A percentile compares a stretch with the other conserved stretches of the same genome.
These are phyloP conservation scores for Aspergillus terreus DNA, from an alignment of 2,329 filamentous ascomycete genomes.

Conservation along the genomic window DNA sequence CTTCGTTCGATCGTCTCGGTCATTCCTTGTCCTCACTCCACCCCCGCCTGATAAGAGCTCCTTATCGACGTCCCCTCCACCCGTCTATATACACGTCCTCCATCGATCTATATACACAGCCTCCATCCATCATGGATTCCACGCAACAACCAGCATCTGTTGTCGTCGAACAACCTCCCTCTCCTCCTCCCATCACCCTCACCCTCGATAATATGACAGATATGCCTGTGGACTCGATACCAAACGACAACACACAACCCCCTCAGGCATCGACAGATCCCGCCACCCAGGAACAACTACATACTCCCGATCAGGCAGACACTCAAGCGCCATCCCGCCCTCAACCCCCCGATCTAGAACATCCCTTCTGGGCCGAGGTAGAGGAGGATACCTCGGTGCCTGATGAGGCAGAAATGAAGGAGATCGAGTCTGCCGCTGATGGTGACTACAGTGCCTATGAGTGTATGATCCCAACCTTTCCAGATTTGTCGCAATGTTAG, in stretches of 20 bases:
- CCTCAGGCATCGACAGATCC: conserved; percentile 3
- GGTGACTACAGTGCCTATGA: conserved; percentile 55
- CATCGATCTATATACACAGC: too few relatives aligned
- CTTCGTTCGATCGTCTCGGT: too few relatives aligned
- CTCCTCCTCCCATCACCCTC: conserved; percentile 11
- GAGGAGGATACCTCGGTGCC: conserved; percentile 55
- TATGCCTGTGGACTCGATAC: conserved; percentile 2
- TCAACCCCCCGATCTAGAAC: conserved; percentile 26
- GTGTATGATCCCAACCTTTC: conserved; percentile 31
- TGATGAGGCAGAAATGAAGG: conserved; percentile 56
- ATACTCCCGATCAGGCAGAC: conserved; percentile 12
- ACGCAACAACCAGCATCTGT: conserved; percentile 9
- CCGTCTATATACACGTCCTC: too few relatives aligned
- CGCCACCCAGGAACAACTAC: conserved; percentile 4
- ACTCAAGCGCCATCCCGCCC: conserved; percentile 15
- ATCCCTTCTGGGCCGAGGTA: conserved; percentile 51
- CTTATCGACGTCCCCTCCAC: too few relatives aligned
- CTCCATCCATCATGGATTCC: conserved; percentile 14
- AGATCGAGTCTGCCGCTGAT: conserved; percentile 47
- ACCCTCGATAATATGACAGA: conserved; percentile 11
- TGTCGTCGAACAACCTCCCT: conserved; percentile 13
- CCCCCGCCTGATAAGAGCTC: too few relatives aligned
- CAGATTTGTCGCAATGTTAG: background rate
- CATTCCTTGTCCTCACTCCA: too few relatives aligned
- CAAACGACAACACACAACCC: background rate